Evolutionary conservation across 2,329 filamentous ascomycete species (phyloP).

Genomic region (Penicillium hordei): DNA sequence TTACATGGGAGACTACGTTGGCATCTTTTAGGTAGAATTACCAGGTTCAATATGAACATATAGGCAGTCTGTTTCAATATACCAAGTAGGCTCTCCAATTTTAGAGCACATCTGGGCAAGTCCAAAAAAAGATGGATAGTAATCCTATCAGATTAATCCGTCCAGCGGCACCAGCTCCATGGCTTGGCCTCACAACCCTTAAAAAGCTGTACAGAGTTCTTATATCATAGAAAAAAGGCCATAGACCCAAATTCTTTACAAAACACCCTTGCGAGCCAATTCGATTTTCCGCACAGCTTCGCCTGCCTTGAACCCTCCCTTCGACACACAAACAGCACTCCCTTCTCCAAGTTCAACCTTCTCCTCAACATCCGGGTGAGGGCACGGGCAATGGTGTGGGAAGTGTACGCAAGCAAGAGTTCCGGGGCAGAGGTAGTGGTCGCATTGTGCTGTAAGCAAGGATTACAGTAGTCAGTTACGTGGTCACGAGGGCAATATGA

Average conservation of each 20-base stretch:
- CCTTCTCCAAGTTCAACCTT: conserved; percentile 65
- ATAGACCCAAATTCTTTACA: too few species aligned
- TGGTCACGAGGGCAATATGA: neutral
- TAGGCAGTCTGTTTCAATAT: neutral
- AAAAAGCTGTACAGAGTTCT: too few species aligned
- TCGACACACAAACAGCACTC: conserved; percentile 50
- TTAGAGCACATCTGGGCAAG: neutral
- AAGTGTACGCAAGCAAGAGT: conserved; percentile 94
- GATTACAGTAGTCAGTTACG: conserved; percentile 26
- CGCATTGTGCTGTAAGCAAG: conserved; percentile 66
- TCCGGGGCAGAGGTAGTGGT: conserved; percentile 90
- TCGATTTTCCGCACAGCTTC: conserved; percentile 52
- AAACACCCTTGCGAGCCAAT: conserved; percentile 50
- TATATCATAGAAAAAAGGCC: too few species aligned
- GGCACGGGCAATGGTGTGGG: conserved; percentile 94
- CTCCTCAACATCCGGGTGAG: conserved; percentile 73
- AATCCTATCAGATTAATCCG: neutral
- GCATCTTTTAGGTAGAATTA: neutral
- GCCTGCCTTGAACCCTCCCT: conserved; percentile 49
- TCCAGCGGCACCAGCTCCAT: neutral
- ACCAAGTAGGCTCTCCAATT: neutral
- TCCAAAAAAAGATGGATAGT: neutral
- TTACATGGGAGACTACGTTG: neutral
- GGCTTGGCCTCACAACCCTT: neutral
- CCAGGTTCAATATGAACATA: neutral